Evolutionary conservation across 2,329 filamentous ascomycete species (phyloP), one percentile per base, ranked within the genome.

Genomic region (Hypoxylon sp.): DNA sequence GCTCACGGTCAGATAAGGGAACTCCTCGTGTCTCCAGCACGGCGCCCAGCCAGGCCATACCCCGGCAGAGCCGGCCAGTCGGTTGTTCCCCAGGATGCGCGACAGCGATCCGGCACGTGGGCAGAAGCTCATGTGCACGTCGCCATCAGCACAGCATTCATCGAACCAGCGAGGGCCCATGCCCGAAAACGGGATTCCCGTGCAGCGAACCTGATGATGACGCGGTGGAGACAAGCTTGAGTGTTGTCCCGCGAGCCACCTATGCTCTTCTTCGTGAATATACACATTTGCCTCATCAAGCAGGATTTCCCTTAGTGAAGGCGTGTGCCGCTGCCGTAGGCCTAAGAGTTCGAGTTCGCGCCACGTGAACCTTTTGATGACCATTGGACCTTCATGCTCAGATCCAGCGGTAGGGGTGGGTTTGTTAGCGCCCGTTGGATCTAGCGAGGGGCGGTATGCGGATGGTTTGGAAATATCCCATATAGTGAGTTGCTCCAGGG

Each of bases 401-500:
- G 17, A 44, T 21, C 74, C 65, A 2, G 76, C 65, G 21, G 77
- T 74, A 15, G 42, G 32, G 17, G 1, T 3, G 3, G 79, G 76
- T 2, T 78, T 79, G 17, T 79, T 77, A 46, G 75, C 76, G 1
- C 83, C 82, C 0, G 79, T 79, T 0, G 84, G 83, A 72, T 88
- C 85, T 27, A 82, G 72, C 1, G 85, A 88, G 13, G 86, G 85
- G 3, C 80, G 80, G 73, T 87, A 86, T 0, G 77, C 42, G 3
- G 84, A 85, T 1, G 82, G 78, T 0, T 78, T 77, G 2, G 84
- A 84, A 42, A 91, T 87, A 60, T 90, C 85, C 88, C 88, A 91
- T 8, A 91, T 79, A 15, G 83, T 83, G 29, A 91, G 78, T 35
- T 84, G 82, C 74, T 91, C 88, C 15, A 87, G 82, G 0, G 87